Base-by-base conservation (phyloP, 2,329 filamentous ascomycete genomes). In the Scedosporium dehoogii region DNA sequence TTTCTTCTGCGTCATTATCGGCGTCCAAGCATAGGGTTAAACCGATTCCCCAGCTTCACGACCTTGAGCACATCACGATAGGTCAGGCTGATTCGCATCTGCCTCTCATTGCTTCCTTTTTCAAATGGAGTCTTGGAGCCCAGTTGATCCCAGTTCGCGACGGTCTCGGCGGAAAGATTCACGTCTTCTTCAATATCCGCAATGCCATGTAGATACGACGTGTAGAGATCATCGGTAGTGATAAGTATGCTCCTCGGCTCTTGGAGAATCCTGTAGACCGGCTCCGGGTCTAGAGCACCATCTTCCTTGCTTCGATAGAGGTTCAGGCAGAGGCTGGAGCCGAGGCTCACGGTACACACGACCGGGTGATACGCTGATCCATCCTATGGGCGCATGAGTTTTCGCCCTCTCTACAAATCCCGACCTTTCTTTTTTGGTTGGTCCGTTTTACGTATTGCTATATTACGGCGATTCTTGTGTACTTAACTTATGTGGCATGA, bases 331-430 rank as follows among this genome's bases (percentile, higher is more conserved):
- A 96, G 78, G 58, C 85, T 85, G 9, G 85, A 85, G 0, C 91
- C 91, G 6, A 99, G 77, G 75, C 91, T 96, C 65, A 97, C 87
- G 1, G 94, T 97, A 66, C 91, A 94, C 12, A 97, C 93, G 14
- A 96, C 85, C 1, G 89, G 89, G 70, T 89, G 83, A 72, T 99
- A 99, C 9, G 93, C 91, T 7, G 83, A 77, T 1, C 93, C 94
- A 73, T 99, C 93, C 79, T 78, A 57, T 51, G 73, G 29, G 33
- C 63, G 60, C 58, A 70, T 73, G 65, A 73, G 71, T 64, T 62
- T 59, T 38, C 62, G 33, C 59, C 9, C 56, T 59, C 64, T 16
- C 42, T 59, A 48, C 33, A 4, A 58, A 18, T 18, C 6, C 27
- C 9, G 57, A 21, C 38, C 16, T 29, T 33, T n/a, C 3, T 38